phyloP scores from a whole-genome alignment of 805 yeast species.

The Candida broadrunensis region DNA sequence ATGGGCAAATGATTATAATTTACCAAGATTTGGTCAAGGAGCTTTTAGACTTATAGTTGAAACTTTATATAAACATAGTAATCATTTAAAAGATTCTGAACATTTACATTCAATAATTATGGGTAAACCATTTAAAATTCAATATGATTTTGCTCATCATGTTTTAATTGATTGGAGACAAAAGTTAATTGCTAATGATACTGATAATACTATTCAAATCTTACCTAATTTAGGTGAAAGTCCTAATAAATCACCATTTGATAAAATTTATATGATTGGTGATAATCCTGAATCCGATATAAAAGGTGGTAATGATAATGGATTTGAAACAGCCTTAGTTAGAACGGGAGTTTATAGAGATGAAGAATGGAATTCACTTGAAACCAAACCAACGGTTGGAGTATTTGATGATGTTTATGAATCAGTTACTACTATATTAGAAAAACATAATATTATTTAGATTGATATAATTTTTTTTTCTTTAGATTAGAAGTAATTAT shows the following conservation, averaged over 20 bases:
- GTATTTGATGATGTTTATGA: conserved; percentile 47
- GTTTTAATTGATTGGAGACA: conserved; percentile 57
- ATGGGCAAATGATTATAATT: conserved; percentile 80
- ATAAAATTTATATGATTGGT: conserved; percentile 88
- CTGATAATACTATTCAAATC: conserved; percentile 16
- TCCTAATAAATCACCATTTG: conserved; percentile 35
- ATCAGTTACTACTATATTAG: conserved; percentile 27
- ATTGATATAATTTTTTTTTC: too few relatives aligned
- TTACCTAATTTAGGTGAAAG: conserved; percentile 46
- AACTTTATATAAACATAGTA: conserved; percentile 52
- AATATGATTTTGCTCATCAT: conserved; percentile 81
- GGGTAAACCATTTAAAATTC: conserved; percentile 79
- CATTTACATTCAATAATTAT: conserved; percentile 54
- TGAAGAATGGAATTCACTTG: conserved; percentile 39
- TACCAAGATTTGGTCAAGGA: conserved; percentile 90
- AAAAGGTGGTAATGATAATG: conserved; percentile 79
- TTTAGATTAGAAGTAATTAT: too few relatives aligned
- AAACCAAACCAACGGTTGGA: conserved; percentile 48
- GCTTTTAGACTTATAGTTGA: conserved; percentile 69
- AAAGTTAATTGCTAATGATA: conserved; percentile 22
- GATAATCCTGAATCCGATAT: conserved; percentile 96
- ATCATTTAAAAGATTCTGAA: conserved; percentile 34
- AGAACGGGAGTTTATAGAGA: conserved; percentile 84
- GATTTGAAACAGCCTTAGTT: conserved; percentile 86
- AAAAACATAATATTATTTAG: conserved; percentile 1